A percentile compares a stretch with the other conserved stretches of the same genome.
Conservation (phyloP, 1,284 basidiomycete genomes). For the Wolfiporia cocos region DNA sequence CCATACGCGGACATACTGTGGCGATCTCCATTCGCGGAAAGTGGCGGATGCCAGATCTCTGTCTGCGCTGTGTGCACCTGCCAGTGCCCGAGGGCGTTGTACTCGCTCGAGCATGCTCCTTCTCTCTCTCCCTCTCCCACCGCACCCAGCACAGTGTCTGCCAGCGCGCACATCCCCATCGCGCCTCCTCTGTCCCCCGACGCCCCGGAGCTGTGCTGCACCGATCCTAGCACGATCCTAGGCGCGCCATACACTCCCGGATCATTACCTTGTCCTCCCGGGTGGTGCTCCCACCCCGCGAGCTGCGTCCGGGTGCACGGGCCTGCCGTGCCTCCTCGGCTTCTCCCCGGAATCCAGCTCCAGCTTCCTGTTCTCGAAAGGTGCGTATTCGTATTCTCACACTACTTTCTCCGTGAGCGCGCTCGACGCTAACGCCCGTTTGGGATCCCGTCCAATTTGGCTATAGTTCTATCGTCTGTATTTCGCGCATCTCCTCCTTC, state of each 20-base stretch:
- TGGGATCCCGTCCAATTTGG: slow-evolving; percentile 9
- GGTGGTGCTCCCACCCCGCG: neutral
- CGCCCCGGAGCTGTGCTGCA: too few species aligned
- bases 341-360: slow-evolving; percentile 7
- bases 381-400: slow-evolving; percentile 8
- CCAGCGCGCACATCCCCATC: neutral
- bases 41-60: neutral
- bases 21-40: slow-evolving; percentile 4
- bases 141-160: neutral
- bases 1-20: slow-evolving; percentile 6
- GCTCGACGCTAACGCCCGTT: slow-evolving; percentile 5
- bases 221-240: too few species aligned
- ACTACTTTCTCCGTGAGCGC: slow-evolving; percentile 8
- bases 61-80: neutral
- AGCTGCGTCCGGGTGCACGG: slow-evolving; percentile 2
- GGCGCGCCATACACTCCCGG: too few species aligned
- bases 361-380: slow-evolving; percentile 8
- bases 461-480: slow-evolving; percentile 8
- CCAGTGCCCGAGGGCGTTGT: neutral
- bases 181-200: too few species aligned
- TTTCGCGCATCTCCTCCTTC: slow-evolving; percentile 6
- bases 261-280: slow-evolving; percentile 4
- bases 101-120: slow-evolving; percentile 1
- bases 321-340: slow-evolving; percentile 4
- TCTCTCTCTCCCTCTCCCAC: neutral